These are phyloP conservation scores for Sextonia rubra DNA, from an alignment of 164 flowering plant species.

Conservation along the genomic window DNA sequence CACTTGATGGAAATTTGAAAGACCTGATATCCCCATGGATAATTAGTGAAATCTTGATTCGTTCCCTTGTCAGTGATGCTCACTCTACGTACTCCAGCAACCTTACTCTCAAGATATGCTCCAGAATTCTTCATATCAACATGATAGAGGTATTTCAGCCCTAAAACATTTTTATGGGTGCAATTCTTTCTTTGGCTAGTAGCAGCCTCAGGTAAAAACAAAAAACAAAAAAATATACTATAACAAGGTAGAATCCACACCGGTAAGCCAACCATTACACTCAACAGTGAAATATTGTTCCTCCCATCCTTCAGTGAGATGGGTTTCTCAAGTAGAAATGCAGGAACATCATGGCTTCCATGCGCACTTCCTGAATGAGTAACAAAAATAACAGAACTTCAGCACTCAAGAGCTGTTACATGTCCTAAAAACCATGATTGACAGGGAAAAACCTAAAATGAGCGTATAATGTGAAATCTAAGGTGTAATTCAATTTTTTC, in stretches of 20 bases:
- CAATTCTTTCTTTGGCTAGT: background rate
- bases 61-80: conserved; percentile 18
- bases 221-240: background rate
- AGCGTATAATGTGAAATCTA: background rate
- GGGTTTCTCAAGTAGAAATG: conserved; percentile 24
- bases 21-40: conserved; percentile 67
- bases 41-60: conserved; percentile 20
- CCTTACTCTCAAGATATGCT: conserved; percentile 46
- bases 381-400: background rate
- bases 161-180: background rate
- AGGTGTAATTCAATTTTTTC: background rate
- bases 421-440: no score
- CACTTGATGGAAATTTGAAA: background rate
- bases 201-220: background rate
- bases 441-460: background rate
- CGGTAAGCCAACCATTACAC: conserved; percentile 86
- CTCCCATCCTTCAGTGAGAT: conserved; percentile 40
- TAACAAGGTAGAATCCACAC: conserved; percentile 28
- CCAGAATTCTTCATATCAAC: conserved; percentile 52
- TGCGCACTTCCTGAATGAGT: conserved; percentile 53
- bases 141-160: conserved; percentile 4
- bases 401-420: background rate
- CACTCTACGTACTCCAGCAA: conserved; percentile 38
- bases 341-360: conserved; percentile 33
- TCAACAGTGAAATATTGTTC: conserved; percentile 63